phyloP scores from a whole-genome alignment of 108 stramenopile species.

The Hondaea fermentalgiana region DNA sequence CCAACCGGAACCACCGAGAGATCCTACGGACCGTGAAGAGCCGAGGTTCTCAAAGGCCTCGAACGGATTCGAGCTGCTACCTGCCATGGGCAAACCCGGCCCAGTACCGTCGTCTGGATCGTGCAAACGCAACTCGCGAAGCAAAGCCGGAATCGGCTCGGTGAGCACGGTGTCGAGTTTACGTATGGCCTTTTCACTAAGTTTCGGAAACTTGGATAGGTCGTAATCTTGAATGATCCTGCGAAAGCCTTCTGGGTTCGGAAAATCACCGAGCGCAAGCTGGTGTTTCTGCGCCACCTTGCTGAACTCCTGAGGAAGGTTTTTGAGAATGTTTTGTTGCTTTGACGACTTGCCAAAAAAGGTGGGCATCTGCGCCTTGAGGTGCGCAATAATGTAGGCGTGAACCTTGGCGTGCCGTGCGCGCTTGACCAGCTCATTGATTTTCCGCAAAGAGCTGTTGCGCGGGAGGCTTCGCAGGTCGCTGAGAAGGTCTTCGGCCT shows the following conservation, averaged over 20 bases:
- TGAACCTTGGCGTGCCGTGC: slow-evolving; percentile 92
- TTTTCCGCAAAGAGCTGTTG: slow-evolving; percentile 88
- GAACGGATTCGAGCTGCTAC: background rate
- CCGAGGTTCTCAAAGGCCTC: background rate
- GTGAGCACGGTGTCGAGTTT: slow-evolving; percentile 80
- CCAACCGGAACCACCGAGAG: background rate
- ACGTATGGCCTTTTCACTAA: slow-evolving; percentile 54
- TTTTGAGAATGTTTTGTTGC: slow-evolving; percentile 75
- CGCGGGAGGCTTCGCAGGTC: slow-evolving; percentile 85
- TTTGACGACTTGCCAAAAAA: slow-evolving; percentile 85
- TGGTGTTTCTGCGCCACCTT: slow-evolving; percentile 73
- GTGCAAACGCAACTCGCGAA: background rate
- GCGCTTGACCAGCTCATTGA: slow-evolving; percentile 97
- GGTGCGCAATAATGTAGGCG: slow-evolving; percentile 93
- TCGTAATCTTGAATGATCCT: slow-evolving; percentile 64
- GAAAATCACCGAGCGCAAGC: slow-evolving; percentile 79
- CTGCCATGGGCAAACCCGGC: background rate
- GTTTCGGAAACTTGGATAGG: slow-evolving; percentile 60
- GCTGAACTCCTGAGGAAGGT: slow-evolving; percentile 79
- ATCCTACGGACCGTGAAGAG: background rate
- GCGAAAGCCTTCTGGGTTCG: slow-evolving; percentile 81
- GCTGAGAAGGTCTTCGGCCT: slow-evolving; percentile 82
- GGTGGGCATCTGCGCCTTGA: slow-evolving; percentile 91
- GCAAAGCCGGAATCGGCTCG: slow-evolving; percentile 69
- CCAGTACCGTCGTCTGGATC: background rate